Base-by-base conservation (phyloP, 2,329 filamentous ascomycete genomes). In the Botrytis sinoallii region DNA sequence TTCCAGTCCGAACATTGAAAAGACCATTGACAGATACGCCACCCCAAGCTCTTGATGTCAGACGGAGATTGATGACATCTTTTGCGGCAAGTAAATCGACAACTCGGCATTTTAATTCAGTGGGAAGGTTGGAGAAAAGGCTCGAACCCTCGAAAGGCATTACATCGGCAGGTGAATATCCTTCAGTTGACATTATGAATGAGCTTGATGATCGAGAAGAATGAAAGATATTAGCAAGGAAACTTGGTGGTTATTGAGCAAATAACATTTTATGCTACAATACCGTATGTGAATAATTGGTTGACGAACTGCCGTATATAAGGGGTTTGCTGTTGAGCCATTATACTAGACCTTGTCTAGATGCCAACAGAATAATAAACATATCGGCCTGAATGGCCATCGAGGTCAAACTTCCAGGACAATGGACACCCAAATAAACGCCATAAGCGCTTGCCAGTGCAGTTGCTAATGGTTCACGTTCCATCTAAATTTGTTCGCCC, bases 51-150 rank as follows among this genome's bases (percentile, higher is more conserved):
- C 40, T 32, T 14, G 44, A 69, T 46, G 52, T 69, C 16, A 72
- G 40, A 29, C 71, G 71, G 16, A 72, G 55, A 18, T 61, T 69
- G 12, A 32, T 60, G 35, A 72, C 71, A 32, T 72, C 71, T 38
- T 44, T 59, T 16, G 71, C 71, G 35, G 63, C 38, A 46, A 72
- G 71, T 12, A 68, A 68, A 40, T 40, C 42, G 14, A 72, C 59
- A 16, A 72, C n/a, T 18, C 55, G 64, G 12, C 40, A 32, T n/a
- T 69, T 72, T 9, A 72, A 10, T 68, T 72, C 71, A 40, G 40
- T 61, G 38, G 71, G 71, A 18, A 72, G 22, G 9, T 35, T 5
- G 29, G 61, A 72, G 38, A 72, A 29, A 14, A 7, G 5, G 7
- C 42, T n/a, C 16, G 55, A 32, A 16, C n/a, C 29, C 32, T 42